Percentiles rank a stretch among this genome's conserved stretches.
Evolutionary conservation across 1,139 yeast genomes (phyloP).

Genomic region (Saccharomycopsis crataegensis): DNA sequence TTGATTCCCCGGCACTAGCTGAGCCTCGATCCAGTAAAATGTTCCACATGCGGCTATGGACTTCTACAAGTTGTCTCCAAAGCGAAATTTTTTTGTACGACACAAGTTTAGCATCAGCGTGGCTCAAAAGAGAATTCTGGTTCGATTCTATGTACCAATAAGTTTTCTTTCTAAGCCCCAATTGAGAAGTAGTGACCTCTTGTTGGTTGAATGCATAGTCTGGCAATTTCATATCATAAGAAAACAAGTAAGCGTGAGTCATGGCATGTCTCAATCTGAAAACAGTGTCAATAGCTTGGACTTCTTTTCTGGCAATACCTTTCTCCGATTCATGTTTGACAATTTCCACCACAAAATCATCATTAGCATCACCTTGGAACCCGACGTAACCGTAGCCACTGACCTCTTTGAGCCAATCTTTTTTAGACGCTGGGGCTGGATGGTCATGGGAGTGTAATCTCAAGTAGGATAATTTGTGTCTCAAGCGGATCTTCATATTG

Average conservation of each 20-base stretch:
- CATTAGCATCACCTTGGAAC: slow-evolving; percentile 91
- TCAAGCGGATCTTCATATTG: slow-evolving; percentile 74
- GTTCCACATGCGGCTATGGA: slow-evolving; percentile 86
- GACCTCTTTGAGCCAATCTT: slow-evolving; percentile 95
- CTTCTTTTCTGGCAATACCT: slow-evolving; percentile 51
- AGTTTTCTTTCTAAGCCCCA: slow-evolving; percentile 67
- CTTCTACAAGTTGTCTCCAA: slow-evolving; percentile 64
- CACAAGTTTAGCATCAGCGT: slow-evolving; percentile 40
- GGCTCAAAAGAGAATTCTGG: slow-evolving; percentile 38
- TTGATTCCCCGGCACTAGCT: slow-evolving; percentile 75
- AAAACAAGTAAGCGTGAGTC: slow-evolving; percentile 84
- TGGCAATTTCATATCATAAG: slow-evolving; percentile 81
- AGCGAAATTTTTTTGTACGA: slow-evolving; percentile 60
- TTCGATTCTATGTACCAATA: slow-evolving; percentile 88
- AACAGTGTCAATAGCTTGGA: slow-evolving; percentile 75
- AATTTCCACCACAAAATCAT: slow-evolving; percentile 87
- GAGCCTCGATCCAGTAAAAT: slow-evolving; percentile 74
- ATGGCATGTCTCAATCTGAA: slow-evolving; percentile 85
- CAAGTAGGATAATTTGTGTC: slow-evolving; percentile 60
- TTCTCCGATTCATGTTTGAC: slow-evolving; percentile 49
- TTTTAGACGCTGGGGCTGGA: slow-evolving; percentile 83
- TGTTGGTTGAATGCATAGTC: slow-evolving; percentile 96
- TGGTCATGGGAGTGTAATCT: slow-evolving; percentile 90
- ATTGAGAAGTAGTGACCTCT: slow-evolving; percentile 87
- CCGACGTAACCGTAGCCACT: slow-evolving; percentile 89